Evolutionary conservation across 108 stramenopile genomes (phyloP), one percentile per base, ranked within the genome.

Genomic region (Nitzschia putrida): DNA sequence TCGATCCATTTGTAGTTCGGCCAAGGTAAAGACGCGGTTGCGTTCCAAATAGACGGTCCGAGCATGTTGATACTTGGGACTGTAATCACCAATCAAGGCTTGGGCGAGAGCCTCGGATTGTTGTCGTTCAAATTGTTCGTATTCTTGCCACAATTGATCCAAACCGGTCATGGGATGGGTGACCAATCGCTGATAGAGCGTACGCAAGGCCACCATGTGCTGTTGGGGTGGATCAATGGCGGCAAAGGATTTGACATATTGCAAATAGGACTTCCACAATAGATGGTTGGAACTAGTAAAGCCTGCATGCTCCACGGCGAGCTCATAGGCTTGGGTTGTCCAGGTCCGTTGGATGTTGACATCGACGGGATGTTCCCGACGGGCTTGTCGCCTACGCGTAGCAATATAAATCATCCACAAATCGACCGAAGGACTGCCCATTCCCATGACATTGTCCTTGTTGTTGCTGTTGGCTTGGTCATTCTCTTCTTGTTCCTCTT

Each of bases 21-120:
- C 61, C 41, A 61, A 78, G 34, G 42, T 59, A 68, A 88, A 89
- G 13, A 91, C 80, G 24, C 88, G 85, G 59, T 85, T 81, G 43
- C 92, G 78, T 53, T 94, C 93, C 69, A 94, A 72, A 66, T 90
- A 94, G 29, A 94, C 80, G 44, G 78, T 86, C 58, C 90, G 72
- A n/a, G 90, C 93, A 72, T 94, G 93, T 57, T 91, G 90, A 73
- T 91, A 91, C 59, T 88, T 89, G 20, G 93, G 93, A 26, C 75
- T 67, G 64, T 72, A 85, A 53, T 94, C 93, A 0, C 74, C 82
- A 51, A 87, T 66, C 66, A 94, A 71, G 23, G 90, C 88, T 47
- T 66, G 73, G n/a, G 87, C 93, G 66, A 94, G 60, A 1, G 78
- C 70, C 60, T 94, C 93, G 45, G 77, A 84, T 66, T 91, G 93